Percentiles rank a stretch among this genome's conserved stretches.
Conservation (phyloP, 208 protist genomes). For the Crithidia fasciculata region DNA sequence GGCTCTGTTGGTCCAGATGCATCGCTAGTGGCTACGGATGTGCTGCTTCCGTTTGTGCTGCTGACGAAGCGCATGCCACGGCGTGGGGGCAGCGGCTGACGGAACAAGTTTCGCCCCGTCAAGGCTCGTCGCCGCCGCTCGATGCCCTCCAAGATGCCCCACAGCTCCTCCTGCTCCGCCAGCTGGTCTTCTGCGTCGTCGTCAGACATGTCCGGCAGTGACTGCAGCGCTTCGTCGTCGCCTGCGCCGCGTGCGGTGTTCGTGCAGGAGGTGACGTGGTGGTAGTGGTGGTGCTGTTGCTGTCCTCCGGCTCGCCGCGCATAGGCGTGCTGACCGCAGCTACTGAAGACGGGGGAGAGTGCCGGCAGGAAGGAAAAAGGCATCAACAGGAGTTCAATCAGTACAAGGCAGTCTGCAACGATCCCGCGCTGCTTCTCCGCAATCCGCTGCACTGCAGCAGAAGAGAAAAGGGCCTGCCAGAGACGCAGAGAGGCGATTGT, state of each 20-base stretch:
- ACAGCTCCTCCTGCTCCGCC: constrained; percentile 16
- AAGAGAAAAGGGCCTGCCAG: too few relatives aligned
- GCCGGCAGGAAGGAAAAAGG: constrained; percentile 3
- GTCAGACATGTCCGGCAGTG: neutral
- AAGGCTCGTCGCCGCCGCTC: constrained; percentile 11
- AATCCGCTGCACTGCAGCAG: too few relatives aligned
- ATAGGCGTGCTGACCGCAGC: neutral
- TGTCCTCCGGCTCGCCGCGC: neutral
- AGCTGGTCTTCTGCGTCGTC: neutral
- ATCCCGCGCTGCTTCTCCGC: too few relatives aligned
- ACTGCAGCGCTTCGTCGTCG: neutral
- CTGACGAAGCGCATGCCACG: neutral
- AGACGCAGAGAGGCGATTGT: too few relatives aligned
- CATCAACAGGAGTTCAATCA: neutral
- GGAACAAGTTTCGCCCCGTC: constrained; percentile 6
- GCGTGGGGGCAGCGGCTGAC: neutral
- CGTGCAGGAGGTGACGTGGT: neutral
- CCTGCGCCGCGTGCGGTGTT: neutral
- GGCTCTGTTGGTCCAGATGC: neutral
- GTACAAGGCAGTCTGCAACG: too few relatives aligned
- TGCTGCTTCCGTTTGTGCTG: too few relatives aligned
- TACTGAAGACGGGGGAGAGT: neutral
- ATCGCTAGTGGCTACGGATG: too few relatives aligned
- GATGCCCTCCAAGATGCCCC: constrained; percentile 5
- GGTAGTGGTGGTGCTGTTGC: neutral